A percentile compares a stretch with the other conserved stretches of the same genome.
Conservation (phyloP, 1,284 basidiomycete genomes). For the Naganishia sp. region DNA sequence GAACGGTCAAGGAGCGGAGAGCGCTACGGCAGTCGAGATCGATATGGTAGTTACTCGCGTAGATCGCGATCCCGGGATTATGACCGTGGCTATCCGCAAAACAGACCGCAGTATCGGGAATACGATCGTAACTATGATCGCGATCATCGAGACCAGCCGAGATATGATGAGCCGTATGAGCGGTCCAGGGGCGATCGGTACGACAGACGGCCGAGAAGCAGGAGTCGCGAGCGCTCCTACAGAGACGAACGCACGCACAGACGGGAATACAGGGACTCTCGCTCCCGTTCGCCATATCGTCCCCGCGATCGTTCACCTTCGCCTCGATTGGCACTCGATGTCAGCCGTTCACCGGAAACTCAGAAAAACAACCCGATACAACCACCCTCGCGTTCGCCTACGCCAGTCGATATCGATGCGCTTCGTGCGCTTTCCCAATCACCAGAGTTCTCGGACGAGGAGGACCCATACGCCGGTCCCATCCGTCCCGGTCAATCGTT, state of each 20-base stretch:
- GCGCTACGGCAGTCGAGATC: slow-evolving; percentile 23
- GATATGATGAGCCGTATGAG: slow-evolving; percentile 3
- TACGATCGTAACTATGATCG: slow-evolving; percentile 5
- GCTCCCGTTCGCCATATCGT: neutral
- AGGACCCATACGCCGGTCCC: slow-evolving; percentile 43
- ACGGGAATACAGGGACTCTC: slow-evolving; percentile 30
- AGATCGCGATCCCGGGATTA: slow-evolving; percentile 15
- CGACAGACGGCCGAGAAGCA: slow-evolving; percentile 3
- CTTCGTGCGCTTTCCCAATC: slow-evolving; percentile 23
- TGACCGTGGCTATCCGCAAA: neutral
- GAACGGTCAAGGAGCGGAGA: slow-evolving; percentile 11
- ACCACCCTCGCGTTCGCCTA: slow-evolving; percentile 37
- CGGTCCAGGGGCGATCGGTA: neutral
- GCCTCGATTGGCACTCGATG: slow-evolving; percentile 24
- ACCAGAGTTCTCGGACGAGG: slow-evolving; percentile 44
- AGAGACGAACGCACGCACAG: slow-evolving; percentile 21
- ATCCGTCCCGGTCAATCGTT: slow-evolving; percentile 58
- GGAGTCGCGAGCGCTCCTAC: slow-evolving; percentile 6
- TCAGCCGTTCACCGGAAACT: slow-evolving; percentile 1
- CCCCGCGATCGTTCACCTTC: neutral
- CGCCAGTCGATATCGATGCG: slow-evolving; percentile 35
- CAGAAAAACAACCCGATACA: slow-evolving; percentile 28
- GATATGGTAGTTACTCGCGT: slow-evolving; percentile 23
- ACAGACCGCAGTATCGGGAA: no score
- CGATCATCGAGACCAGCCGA: slow-evolving; percentile 8